Percentiles rank a stretch among this genome's conserved stretches.
phyloP scores from a whole-genome alignment of 2,329 filamentous ascomycete genomes.

The Sporothrix humicola region DNA sequence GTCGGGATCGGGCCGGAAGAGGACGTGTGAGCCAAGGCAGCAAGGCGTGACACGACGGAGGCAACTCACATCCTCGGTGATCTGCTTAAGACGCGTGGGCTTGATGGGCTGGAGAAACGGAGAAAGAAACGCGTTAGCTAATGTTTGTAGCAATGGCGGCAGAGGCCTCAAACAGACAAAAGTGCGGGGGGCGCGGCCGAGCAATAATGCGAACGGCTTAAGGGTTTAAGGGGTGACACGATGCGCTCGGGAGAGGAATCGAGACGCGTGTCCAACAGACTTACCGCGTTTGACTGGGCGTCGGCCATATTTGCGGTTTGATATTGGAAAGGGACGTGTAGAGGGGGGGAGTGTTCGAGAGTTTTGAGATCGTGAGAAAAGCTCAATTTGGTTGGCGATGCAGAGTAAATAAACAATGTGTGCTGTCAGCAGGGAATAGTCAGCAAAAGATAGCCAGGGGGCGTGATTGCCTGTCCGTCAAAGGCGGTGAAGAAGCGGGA shows the following conservation, averaged over 20 bases:
- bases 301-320: constrained; percentile 33
- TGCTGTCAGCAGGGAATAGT: constrained; percentile 14
- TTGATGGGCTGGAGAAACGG: constrained; percentile 69
- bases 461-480: constrained; percentile 2
- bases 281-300: constrained; percentile 33
- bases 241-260: background rate
- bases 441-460: constrained; percentile 18
- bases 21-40: too few relatives aligned
- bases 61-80: constrained; percentile 75
- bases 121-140: constrained; percentile 10
- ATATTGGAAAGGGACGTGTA: background rate
- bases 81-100: constrained; percentile 78
- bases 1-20: too few relatives aligned
- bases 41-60: background rate
- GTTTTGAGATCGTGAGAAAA: constrained; percentile 4
- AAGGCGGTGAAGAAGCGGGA: constrained; percentile 31
- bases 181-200: background rate
- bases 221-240: background rate
- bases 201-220: background rate
- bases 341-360: background rate
- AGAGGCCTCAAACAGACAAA: background rate
- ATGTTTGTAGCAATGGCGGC: background rate
- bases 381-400: background rate
- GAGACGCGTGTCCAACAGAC: constrained; percentile 1
- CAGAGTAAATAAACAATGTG: constrained; percentile 27